Percentiles rank a stretch among this genome's conserved stretches.
Conservation (phyloP, 148 eudicot genomes). For the Fagopyrum esculentum region DNA sequence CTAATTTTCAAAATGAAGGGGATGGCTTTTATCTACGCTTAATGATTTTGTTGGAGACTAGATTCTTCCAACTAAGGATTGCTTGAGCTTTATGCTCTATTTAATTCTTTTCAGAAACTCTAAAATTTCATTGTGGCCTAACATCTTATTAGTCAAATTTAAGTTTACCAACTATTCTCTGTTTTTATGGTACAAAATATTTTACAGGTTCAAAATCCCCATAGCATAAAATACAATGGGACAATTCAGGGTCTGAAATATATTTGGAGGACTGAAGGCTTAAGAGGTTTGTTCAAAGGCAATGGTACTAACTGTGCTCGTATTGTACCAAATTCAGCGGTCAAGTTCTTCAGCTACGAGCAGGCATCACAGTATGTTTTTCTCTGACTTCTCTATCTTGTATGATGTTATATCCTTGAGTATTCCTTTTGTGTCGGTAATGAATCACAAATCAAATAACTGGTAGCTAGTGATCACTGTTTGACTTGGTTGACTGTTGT, state of each 20-base stretch:
- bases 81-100: background rate
- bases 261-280: conserved; percentile 87
- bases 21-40: background rate
- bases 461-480: background rate
- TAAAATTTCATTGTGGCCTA: background rate
- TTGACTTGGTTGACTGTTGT: background rate
- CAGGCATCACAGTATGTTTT: conserved; percentile 76
- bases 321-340: conserved; percentile 91
- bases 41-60: background rate
- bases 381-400: background rate
- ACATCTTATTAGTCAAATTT: background rate
- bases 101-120: background rate
- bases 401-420: background rate
- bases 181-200: background rate
- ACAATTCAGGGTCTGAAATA: conserved; percentile 84
- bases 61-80: background rate
- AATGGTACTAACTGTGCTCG: conserved; percentile 96
- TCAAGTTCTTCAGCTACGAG: conserved; percentile 90
- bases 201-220: conserved; percentile 84
- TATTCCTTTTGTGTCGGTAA: background rate
- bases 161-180: background rate
- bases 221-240: conserved; percentile 69
- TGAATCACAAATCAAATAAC: background rate
- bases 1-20: background rate
- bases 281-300: conserved; percentile 87